Evolutionary conservation across 768 basidiomycete species (phyloP), one percentile per base, ranked within the genome.

Genomic region (Hortiboletus campestris): DNA sequence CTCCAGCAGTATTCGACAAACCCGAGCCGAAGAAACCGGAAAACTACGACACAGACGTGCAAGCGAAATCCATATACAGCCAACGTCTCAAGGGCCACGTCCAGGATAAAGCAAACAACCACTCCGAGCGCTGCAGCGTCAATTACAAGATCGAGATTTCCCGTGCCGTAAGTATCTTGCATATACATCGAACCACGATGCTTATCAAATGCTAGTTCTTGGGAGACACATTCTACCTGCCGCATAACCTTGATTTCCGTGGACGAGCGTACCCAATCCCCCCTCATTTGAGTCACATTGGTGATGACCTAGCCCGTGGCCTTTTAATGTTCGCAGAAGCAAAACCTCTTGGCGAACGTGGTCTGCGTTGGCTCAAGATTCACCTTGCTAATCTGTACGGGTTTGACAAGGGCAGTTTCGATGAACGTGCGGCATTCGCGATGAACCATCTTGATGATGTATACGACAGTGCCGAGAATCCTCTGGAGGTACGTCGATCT

Each of bases 91-190:
- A 82, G 67, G 61, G 67, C 29, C 83, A 82, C 66, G 67, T 75
- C 10, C 80, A 86, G 56, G 70, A 65, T 20, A 90, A 85, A 72
- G 85, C 87, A 19, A 88, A 84, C 65, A 92, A 91, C 61, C 95
- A 97, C 70, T 91, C 91, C 4, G 91, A 94, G 42, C 79, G 96
- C 41, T 98, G 96, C 70, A 90, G 80, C 66, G 85, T 94, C 45
- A 98, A 98, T 69, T 98, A 98, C 72, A 96, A 94, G 70, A 85
- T 99, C 54, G 96, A 98, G 74, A 96, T 98, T 64, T 94, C 94
- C 10, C 82, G 90, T 48, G 86, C 94, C 49, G 92, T 94, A 68
- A 70, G 86, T 79, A 28, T 44, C 12, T 35, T 49, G 22, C 32
- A 46, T 44, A 41, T 29, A 43, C 25, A 51, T 41, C 38, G 40